Evolutionary conservation across 495 filamentous ascomycete species (phyloP), one percentile per base, ranked within the genome.

Genomic region (Aspergillus sclerotioniger): DNA sequence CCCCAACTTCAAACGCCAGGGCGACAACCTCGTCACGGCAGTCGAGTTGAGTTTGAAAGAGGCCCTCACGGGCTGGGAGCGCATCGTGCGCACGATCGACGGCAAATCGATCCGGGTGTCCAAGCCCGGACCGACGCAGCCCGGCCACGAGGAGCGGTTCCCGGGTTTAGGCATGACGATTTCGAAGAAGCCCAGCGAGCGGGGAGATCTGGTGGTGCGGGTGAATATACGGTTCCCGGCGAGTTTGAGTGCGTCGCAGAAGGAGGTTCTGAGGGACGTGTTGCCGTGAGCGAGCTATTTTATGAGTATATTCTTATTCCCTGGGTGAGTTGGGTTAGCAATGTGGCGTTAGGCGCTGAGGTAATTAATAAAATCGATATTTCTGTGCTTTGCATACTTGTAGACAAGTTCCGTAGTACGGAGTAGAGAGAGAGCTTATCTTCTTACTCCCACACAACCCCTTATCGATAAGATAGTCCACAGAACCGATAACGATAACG

Each of bases 21-120:
- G 90, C 55, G 92, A 98, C 71, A 87, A 97, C 72, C 79, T 98
- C 15, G 73, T 87, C 50, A 82, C 85, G 53, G 87, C 81, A 0
- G 78, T 98, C 63, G 86, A 92, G 2, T 74, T 98, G 12, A 85
- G 85, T 37, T 82, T 98, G n/a, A 97, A 96, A 68, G 94, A 98
- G 76, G 91, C 94, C n/a, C 77, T 98, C 20, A 96, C 92, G 0
- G 94, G 94, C 54, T 98, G 94, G 94, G 84, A 85, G 59, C 86
- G 89, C 33, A 93, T 90, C 37, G 81, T 98, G 16, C 84, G 84
- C n/a, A 98, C 95, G 9, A 97, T 98, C 57, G 94, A 98, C 65
- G 89, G 88, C 59, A 93, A 91, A 67, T 86, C 89, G 56, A 72
- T 98, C 57, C 81, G 76, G 31, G 82, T 98, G 55, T 79, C 84